Conservation (phyloP, 148 eudicot genomes). For the Fagopyrum esculentum region DNA sequence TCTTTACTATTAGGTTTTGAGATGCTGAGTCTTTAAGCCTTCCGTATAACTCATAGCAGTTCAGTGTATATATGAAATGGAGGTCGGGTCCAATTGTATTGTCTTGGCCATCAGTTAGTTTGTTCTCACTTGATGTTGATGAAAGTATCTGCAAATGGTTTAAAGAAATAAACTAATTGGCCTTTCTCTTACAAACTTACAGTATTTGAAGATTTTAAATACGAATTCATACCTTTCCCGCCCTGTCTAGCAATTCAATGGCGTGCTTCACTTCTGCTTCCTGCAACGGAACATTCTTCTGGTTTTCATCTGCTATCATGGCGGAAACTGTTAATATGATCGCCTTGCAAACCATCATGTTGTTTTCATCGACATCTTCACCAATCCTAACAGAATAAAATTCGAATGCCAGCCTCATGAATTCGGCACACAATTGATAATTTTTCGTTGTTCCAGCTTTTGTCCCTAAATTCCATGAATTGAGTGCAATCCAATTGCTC, state of each 20-base stretch:
- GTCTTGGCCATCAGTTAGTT: slow-evolving; percentile 29
- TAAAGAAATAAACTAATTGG: neutral
- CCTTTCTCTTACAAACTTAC: neutral
- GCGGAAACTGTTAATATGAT: slow-evolving; percentile 58
- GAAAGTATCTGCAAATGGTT: slow-evolving; percentile 47
- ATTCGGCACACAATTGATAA: slow-evolving; percentile 60
- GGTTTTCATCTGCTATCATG: slow-evolving; percentile 65
- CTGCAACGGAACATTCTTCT: slow-evolving; percentile 38
- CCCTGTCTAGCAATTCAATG: slow-evolving; percentile 66
- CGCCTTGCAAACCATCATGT: slow-evolving; percentile 69
- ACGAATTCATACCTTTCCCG: slow-evolving; percentile 58
- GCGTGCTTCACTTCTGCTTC: slow-evolving; percentile 64
- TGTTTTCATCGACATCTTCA: slow-evolving; percentile 56
- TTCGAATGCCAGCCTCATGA: slow-evolving; percentile 63
- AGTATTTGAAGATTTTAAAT: neutral
- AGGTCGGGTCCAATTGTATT: slow-evolving; percentile 41
- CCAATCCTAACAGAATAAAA: slow-evolving; percentile 43
- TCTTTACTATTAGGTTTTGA: slow-evolving; percentile 56
- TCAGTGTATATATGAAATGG: slow-evolving; percentile 48
- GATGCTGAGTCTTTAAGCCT: slow-evolving; percentile 47
- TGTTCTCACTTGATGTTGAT: slow-evolving; percentile 31
- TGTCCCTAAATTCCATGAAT: slow-evolving; percentile 71
- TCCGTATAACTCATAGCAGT: slow-evolving; percentile 65
- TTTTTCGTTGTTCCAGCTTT: slow-evolving; percentile 47
- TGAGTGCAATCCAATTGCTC: slow-evolving; percentile 66